phyloP scores from a whole-genome alignment of 345 rosid genomes.

The Rhodomyrtus tomentosa region DNA sequence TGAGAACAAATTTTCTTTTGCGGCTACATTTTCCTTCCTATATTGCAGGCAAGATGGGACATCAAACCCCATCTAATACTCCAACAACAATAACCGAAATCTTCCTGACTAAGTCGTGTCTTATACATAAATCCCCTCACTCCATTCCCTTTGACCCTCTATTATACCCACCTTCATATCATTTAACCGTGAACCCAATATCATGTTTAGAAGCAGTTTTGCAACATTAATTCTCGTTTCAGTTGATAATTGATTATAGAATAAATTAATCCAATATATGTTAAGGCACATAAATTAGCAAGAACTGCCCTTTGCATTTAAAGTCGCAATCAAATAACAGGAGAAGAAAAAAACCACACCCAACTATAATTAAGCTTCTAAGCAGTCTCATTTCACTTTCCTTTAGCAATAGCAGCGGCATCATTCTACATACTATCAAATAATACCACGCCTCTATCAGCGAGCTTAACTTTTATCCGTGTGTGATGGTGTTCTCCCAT shows the following conservation, averaged over 20 bases:
- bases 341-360: background rate
- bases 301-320: background rate
- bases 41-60: background rate
- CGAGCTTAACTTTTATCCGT: too few species aligned
- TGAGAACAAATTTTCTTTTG: background rate
- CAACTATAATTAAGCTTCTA: background rate
- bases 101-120: background rate
- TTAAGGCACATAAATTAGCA: background rate
- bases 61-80: background rate
- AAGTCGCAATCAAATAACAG: background rate
- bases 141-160: background rate
- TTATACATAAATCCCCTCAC: background rate
- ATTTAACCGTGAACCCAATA: background rate
- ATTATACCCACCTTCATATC: background rate
- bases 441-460: background rate
- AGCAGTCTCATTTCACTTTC: background rate
- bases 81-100: background rate
- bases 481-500: too few species aligned
- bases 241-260: background rate
- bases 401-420: background rate
- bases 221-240: background rate
- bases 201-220: background rate
- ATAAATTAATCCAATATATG: background rate
- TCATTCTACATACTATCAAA: background rate
- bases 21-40: background rate